These are phyloP conservation scores for Gossypium turneri DNA, from an alignment of 345 rosid species.

Conservation along the genomic window DNA sequence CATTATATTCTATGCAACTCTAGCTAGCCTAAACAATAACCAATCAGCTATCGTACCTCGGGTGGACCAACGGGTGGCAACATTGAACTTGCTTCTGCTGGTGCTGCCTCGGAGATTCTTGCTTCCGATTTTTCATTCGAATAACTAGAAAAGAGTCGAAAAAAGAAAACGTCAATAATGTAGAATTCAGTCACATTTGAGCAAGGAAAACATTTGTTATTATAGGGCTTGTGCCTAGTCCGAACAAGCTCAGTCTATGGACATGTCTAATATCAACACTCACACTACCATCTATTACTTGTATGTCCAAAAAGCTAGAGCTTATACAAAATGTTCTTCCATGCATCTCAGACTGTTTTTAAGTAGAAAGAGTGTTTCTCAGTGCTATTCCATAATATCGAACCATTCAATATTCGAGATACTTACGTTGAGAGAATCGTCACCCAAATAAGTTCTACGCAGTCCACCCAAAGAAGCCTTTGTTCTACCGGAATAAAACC, in stretches of 20 bases:
- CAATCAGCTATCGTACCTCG: constrained; percentile 37
- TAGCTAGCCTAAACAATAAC: background rate
- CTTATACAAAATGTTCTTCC: background rate
- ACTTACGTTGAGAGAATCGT: constrained; percentile 97
- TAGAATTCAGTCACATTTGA: background rate
- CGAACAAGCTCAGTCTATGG: background rate
- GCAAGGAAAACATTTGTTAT: background rate
- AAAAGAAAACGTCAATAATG: background rate
- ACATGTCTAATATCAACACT: background rate
- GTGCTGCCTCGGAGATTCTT: constrained; percentile 46
- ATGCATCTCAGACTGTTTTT: background rate
- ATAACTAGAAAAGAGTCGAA: constrained; percentile 35
- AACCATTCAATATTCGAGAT: background rate
- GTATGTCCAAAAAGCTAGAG: background rate
- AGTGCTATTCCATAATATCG: background rate
- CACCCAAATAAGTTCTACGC: constrained; percentile 96
- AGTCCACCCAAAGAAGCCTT: constrained; percentile 97
- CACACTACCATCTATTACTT: background rate
- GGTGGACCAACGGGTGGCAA: constrained; percentile 30
- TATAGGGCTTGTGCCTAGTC: background rate
- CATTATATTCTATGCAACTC: background rate
- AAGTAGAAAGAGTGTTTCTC: background rate
- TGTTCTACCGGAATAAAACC: constrained; percentile 90
- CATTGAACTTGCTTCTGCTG: constrained; percentile 38
- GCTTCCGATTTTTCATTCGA: constrained; percentile 97